These are phyloP conservation scores for Solanum neorickii DNA, from an alignment of 257 asterid genomes.

Conservation along the genomic window DNA sequence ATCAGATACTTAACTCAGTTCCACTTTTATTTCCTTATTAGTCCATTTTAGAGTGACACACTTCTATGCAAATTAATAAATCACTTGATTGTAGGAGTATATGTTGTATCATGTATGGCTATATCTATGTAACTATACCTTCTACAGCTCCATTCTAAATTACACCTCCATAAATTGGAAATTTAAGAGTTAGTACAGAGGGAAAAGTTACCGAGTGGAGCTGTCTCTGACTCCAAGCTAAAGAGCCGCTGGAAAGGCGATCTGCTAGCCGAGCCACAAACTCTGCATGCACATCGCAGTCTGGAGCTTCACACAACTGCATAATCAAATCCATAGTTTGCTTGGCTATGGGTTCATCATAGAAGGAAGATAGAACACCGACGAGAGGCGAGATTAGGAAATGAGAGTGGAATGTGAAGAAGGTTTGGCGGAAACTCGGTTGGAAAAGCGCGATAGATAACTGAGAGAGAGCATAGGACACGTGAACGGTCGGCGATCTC, in stretches of 20 bases:
- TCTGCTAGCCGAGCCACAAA: constrained; percentile 64
- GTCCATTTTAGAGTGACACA: background rate
- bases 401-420: constrained; percentile 61
- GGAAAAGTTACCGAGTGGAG: constrained; percentile 43
- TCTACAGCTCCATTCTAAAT: background rate
- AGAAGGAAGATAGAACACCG: constrained; percentile 37
- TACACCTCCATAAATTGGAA: background rate
- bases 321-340: constrained; percentile 61
- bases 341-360: constrained; percentile 61
- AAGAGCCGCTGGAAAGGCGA: constrained; percentile 43
- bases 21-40: background rate
- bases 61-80: background rate
- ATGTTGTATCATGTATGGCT: background rate
- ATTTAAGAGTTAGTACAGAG: background rate
- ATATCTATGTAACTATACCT: background rate
- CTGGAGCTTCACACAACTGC: constrained; percentile 34
- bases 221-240: constrained; percentile 77
- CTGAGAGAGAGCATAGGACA: constrained; percentile 90
- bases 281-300: constrained; percentile 39
- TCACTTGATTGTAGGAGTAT: background rate
- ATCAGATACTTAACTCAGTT: background rate
- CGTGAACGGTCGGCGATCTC: constrained; percentile 70
- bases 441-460: constrained; percentile 65
- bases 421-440: constrained; percentile 48
- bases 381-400: constrained; percentile 81